Percentiles rank a stretch among this genome's conserved stretches.
Conservation (phyloP, 2,329 filamentous ascomycete species). For the Emmonsiellopsis sp. region DNA sequence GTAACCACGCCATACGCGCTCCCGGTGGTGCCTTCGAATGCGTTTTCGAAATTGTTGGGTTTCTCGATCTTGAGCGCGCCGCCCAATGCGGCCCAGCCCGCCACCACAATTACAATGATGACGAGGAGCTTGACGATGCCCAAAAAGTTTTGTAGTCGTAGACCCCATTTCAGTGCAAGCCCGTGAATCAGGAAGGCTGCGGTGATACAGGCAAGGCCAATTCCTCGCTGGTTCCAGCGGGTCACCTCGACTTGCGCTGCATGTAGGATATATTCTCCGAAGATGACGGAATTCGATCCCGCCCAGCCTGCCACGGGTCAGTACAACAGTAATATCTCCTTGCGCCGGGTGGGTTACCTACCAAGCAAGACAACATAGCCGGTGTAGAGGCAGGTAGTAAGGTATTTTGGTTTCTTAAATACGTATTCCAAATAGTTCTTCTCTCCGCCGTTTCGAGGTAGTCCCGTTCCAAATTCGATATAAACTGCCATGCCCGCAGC, state of each 20-base stretch:
- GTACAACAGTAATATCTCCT: neutral
- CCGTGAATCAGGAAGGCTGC: constrained; percentile 58
- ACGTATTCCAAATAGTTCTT: constrained; percentile 64
- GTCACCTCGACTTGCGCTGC: constrained; percentile 54
- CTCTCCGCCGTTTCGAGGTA: constrained; percentile 57
- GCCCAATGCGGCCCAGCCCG: constrained; percentile 53
- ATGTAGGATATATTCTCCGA: constrained; percentile 61
- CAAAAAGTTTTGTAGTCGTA: constrained; percentile 58
- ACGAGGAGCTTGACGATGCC: constrained; percentile 59
- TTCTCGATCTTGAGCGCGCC: constrained; percentile 53
- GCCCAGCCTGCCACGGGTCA: constrained; percentile 39
- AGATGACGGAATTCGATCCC: constrained; percentile 58
- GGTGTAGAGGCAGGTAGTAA: constrained; percentile 55
- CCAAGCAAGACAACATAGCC: constrained; percentile 35
- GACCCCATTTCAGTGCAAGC: constrained; percentile 54
- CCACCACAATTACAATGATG: constrained; percentile 55
- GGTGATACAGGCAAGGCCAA: constrained; percentile 60
- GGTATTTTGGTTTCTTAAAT: constrained; percentile 51
- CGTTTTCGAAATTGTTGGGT: constrained; percentile 50
- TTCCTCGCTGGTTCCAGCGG: constrained; percentile 58
- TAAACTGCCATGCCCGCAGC: constrained; percentile 52
- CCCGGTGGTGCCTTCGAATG: constrained; percentile 57
- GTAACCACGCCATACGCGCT: constrained; percentile 61
- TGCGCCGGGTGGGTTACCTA: constrained; percentile 20
- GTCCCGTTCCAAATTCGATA: constrained; percentile 59